Evolutionary conservation across 2,329 filamentous ascomycete species (phyloP).

Genomic region (Botryotinia narcissicola): DNA sequence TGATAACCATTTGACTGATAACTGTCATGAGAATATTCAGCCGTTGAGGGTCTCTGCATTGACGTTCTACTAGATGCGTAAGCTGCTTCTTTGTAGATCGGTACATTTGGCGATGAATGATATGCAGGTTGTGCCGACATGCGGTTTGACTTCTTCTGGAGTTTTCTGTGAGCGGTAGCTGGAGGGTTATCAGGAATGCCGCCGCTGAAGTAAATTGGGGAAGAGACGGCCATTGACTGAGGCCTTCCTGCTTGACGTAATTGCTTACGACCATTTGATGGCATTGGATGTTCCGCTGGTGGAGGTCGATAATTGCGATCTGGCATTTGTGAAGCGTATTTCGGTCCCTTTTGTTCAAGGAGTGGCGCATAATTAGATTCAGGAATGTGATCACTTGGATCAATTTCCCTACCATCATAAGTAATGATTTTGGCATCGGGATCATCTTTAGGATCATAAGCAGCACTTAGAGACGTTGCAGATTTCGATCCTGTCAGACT

Average conservation of each 20-base stretch:
- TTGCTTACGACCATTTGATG: conserved; percentile 50
- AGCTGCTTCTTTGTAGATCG: conserved; percentile 36
- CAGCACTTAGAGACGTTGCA: conserved; percentile 32
- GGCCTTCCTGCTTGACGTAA: conserved; percentile 49
- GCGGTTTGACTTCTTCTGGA: conserved; percentile 59
- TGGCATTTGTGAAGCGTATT: conserved; percentile 41
- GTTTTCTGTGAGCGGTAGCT: conserved; percentile 51
- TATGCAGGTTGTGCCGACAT: conserved; percentile 33
- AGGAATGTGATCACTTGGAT: conserved; percentile 77
- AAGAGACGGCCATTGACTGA: conserved; percentile 44
- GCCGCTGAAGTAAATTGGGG: conserved; percentile 34
- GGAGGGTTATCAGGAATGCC: conserved; percentile 40
- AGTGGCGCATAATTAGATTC: conserved; percentile 45
- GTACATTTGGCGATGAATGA: conserved; percentile 35
- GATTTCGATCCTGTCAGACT: conserved; percentile 40
- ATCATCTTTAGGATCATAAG: conserved; percentile 41
- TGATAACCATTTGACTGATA: conserved; percentile 33
- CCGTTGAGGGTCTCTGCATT: conserved; percentile 31
- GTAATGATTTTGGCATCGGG: conserved; percentile 69
- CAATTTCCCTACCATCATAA: conserved; percentile 72
- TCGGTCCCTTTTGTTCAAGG: conserved; percentile 48
- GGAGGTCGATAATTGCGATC: conserved; percentile 44
- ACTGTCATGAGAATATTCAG: conserved; percentile 35
- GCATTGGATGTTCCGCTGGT: conserved; percentile 48
- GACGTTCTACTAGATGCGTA: conserved; percentile 24